A percentile compares a stretch with the other conserved stretches of the same genome.
These are phyloP conservation scores for Cadophora sp. DNA, from an alignment of 2,329 filamentous ascomycete species.

Conservation along the genomic window DNA sequence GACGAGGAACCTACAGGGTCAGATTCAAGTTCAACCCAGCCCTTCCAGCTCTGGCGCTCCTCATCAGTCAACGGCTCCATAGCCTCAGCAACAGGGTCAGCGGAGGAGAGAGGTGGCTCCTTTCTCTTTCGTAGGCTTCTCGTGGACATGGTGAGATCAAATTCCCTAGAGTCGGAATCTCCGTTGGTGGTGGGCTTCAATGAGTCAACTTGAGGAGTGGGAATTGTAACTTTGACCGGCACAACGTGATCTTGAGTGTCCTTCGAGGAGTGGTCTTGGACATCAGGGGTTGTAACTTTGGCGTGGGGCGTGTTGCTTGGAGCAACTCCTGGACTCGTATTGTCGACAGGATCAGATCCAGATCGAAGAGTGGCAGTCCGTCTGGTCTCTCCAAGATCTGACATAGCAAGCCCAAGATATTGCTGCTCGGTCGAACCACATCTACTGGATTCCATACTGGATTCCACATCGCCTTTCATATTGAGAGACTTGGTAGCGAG, in stretches of 20 bases:
- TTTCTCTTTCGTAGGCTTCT: conserved; percentile 22
- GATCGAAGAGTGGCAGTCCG: neutral
- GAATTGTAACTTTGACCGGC: neutral
- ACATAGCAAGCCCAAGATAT: neutral
- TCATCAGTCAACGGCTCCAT: conserved; percentile 55
- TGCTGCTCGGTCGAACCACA: neutral
- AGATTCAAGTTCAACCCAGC: conserved; percentile 87
- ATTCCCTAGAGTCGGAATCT: neutral
- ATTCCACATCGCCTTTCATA: neutral
- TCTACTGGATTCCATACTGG: neutral
- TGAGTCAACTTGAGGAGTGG: neutral
- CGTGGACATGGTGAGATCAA: neutral
- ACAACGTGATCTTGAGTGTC: neutral
- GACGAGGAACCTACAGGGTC: conserved; percentile 69
- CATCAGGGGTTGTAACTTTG: neutral
- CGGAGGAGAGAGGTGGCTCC: conserved; percentile 1
- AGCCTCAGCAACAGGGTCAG: conserved; percentile 31
- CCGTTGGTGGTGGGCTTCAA: neutral
- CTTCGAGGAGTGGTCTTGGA: neutral
- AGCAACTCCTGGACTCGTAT: neutral
- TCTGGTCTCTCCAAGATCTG: neutral
- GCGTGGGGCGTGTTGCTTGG: neutral
- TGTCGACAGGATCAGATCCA: neutral
- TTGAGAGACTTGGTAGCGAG: neutral
- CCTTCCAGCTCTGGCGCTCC: conserved; percentile 68